Base-by-base conservation (phyloP, 257 asterid species). In the Solanum lycopersicoides region DNA sequence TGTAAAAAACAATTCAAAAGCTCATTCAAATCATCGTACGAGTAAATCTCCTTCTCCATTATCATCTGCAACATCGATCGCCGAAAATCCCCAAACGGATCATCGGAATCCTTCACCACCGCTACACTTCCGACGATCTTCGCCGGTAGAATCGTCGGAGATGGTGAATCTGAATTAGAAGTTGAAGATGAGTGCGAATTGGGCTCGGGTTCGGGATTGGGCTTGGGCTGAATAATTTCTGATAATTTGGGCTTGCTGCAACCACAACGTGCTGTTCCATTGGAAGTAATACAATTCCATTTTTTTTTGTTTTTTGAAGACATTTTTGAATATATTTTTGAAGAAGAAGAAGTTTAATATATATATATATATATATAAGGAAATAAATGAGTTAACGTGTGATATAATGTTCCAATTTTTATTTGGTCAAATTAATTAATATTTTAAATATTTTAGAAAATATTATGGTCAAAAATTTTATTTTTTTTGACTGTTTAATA, bases 51-150 rank as follows among this genome's bases (percentile, higher is more conserved):
- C 37, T 87, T 92, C 92, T 91, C 98, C 25, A 88, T 21, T 13
- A 96, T 95, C 98, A 96, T 95, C 16, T 92, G 98, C n/a, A 95
- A 87, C 96, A 96, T 94, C 12, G 98, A 96, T 25, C 89, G 89
- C 9, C 95, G 92, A 89, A 96, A 96, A 92, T 96, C 98, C 3
- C n/a, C 84, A 72, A 92, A 94, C 25, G 98, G 98, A 88, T 96
- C 94, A 18, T 91, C 90, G 30, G 98, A 94, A 28, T 94, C 94
- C 80, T 94, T 94, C 7, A 94, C 92, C 10, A 95, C 88, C 30
- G 98, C 98, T 28, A 92, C 72, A 83, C 95, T 93, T 86, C 91
- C 93, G 9, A 87, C 86, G 86, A 95, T 75, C 82, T 75, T 75
- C 11, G 34, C 5, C 4, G 82, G 82, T 7, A 75, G 9, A 72